Evolutionary conservation across 495 filamentous ascomycete genomes (phyloP), one percentile per base, ranked within the genome.

Genomic region (Aspergillus heteromorphus): DNA sequence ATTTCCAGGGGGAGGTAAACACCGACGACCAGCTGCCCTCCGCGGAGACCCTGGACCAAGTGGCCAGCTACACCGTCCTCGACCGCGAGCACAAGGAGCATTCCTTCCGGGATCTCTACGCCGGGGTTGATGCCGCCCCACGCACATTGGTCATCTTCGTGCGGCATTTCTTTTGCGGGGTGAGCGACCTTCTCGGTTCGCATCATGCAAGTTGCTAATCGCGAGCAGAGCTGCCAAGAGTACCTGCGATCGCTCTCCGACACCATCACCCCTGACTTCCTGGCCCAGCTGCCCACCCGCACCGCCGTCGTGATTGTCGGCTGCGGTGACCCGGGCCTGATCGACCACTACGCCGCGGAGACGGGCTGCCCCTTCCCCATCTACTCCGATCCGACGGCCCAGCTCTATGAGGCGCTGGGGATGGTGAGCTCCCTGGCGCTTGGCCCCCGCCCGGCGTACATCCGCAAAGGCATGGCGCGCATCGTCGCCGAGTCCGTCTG

Each of bases 141-240:
- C 72, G 85, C 6, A 84, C 89, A 1, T 73, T 93, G 25, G 65
- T 95, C 16, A 83, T 95, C 48, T 96, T 96, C 61, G 79, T 96
- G 42, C 79, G 91, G 19, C 90, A 96, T 69, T 96, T 95, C 73
- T 92, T 88, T 76, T 96, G 91, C 61, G 88, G 90, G 2, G 88
- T 88, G 76, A 71, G 89, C 75, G 54, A 16, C 4, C 11, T 11
- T 47, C 36, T 14, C 41, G 6, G 10, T 25, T 14, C 16, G 29
- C 13, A 10, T 19, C 13, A 23, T 16, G 21, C 36, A 10, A 3
- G 13, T 49, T 49, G 11, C 20, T 52, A 42, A 17, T 51, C 19
- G 48, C 8, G 55, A 81, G 84, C 2, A 93, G 68, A 60, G 84
- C 83, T 60, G 83, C 73, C 52, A 91, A 72, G 62, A 91, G 86